Evolutionary conservation across 1,139 yeast genomes (phyloP).

Genomic region (Schwanniomyces etchellsii): DNA sequence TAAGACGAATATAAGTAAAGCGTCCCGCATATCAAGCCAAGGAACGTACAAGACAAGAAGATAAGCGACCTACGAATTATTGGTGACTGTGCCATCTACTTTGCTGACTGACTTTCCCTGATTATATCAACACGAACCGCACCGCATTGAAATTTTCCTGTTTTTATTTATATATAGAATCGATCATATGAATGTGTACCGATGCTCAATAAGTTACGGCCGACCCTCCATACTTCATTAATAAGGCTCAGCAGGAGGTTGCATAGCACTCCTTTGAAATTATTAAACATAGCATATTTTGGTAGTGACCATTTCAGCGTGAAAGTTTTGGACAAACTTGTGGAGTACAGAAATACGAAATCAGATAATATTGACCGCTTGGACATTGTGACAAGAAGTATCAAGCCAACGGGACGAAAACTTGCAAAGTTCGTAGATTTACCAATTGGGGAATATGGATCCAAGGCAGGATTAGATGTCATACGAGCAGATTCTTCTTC

Average conservation of each 20-base stretch:
- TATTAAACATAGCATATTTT: conserved; percentile 52
- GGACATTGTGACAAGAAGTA: conserved; percentile 60
- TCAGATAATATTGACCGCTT: conserved; percentile 34
- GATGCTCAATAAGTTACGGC: too few relatives aligned
- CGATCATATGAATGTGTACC: too few relatives aligned
- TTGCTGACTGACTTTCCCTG: too few relatives aligned
- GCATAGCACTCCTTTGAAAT: not conserved
- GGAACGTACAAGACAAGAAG: conserved; percentile 41
- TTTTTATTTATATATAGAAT: too few relatives aligned
- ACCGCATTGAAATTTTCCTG: too few relatives aligned
- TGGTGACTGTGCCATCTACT: conserved; percentile 14
- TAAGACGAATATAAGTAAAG: conserved; percentile 55
- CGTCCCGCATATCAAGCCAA: conserved; percentile 57
- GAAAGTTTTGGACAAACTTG: conserved; percentile 45
- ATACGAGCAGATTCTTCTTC: conserved; percentile 53
- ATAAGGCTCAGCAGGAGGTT: conserved; percentile 1
- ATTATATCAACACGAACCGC: too few relatives aligned
- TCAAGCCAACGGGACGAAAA: conserved; percentile 71
- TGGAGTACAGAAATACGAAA: conserved; percentile 21
- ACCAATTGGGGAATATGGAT: conserved; percentile 48
- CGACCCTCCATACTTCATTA: too few relatives aligned
- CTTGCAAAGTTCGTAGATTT: conserved; percentile 42
- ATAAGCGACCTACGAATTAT: conserved; percentile 28
- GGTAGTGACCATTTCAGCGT: conserved; percentile 80
- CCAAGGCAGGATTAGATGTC: conserved; percentile 25